Percentiles rank a stretch among this genome's conserved stretches.
phyloP scores from a whole-genome alignment of 768 basidiomycete species.

The Tephrocybe sp. region DNA sequence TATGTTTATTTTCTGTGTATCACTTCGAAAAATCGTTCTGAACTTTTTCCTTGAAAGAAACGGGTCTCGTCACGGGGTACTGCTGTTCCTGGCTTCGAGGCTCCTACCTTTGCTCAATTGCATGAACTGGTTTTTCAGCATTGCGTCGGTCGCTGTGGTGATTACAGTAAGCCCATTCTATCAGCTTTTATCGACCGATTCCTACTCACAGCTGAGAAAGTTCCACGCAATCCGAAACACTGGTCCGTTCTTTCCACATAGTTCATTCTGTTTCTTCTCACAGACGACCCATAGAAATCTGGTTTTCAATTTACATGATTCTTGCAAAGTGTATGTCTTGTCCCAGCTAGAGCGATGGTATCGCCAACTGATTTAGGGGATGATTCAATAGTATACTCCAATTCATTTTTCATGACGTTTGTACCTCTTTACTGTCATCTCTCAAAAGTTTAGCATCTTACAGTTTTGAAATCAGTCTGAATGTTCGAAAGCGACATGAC shows the following conservation, averaged over 20 bases:
- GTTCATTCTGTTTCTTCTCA: not conserved
- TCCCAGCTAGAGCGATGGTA: too few species aligned
- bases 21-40: not conserved
- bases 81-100: not conserved
- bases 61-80: constrained; percentile 24
- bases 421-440: too few species aligned
- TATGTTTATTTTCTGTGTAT: constrained; percentile 11
- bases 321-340: constrained; percentile 22
- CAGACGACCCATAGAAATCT: constrained; percentile 18
- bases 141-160: constrained; percentile 22
- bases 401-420: too few species aligned
- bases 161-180: constrained; percentile 19
- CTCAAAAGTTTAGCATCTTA: too few species aligned
- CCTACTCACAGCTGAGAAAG: constrained; percentile 9
- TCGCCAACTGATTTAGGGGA: too few species aligned
- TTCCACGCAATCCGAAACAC: constrained; percentile 22
- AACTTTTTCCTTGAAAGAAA: constrained; percentile 12
- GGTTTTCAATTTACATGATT: too few species aligned
- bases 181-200: not conserved
- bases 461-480: too few species aligned
- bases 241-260: constrained; percentile 1
- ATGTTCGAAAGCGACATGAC: too few species aligned
- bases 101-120: too few species aligned
- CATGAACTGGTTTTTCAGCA: constrained; percentile 14
- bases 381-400: too few species aligned